phyloP scores from a whole-genome alignment of 805 yeast genomes.

The Tetrapisispora fleetii region DNA sequence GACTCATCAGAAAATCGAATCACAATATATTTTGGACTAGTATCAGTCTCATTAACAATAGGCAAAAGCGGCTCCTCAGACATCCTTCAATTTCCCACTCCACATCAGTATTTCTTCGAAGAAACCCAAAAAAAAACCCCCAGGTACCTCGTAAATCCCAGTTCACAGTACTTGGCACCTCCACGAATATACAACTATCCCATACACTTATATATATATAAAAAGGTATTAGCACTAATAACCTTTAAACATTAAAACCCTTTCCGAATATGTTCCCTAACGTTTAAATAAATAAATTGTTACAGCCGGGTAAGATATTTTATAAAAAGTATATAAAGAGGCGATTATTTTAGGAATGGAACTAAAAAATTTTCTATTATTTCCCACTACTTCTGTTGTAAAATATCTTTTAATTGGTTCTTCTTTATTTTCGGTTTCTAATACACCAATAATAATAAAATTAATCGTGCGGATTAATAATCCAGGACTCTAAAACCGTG shows the following conservation, averaged over 20 bases:
- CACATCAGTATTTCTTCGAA: too few species aligned
- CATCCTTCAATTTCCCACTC: slow-evolving; percentile 5
- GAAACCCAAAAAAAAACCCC: too few species aligned
- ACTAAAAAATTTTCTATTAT: background rate
- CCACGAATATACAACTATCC: too few species aligned
- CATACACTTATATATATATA: too few species aligned
- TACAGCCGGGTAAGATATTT: background rate
- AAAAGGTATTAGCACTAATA: background rate
- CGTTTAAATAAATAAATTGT: too few species aligned
- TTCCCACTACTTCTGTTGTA: too few species aligned
- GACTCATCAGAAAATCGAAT: slow-evolving; percentile 24
- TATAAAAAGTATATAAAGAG: slow-evolving; percentile 4
- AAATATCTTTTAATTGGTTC: too few species aligned
- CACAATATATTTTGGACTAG: slow-evolving; percentile 7
- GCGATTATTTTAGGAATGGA: background rate
- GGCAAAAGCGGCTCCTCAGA: slow-evolving; percentile 17
- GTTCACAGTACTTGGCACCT: too few species aligned
- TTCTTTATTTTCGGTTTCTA: background rate
- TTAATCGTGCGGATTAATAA: slow-evolving; percentile 53
- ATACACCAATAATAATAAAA: background rate
- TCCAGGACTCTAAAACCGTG: slow-evolving; percentile 67
- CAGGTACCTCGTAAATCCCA: too few species aligned
- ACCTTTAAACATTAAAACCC: background rate
- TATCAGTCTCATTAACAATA: slow-evolving; percentile 3
- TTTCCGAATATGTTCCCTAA: background rate